Evolutionary conservation across 2,329 filamentous ascomycete species (phyloP), one percentile per base, ranked within the genome.

Genomic region (Huntiella moniliformis): DNA sequence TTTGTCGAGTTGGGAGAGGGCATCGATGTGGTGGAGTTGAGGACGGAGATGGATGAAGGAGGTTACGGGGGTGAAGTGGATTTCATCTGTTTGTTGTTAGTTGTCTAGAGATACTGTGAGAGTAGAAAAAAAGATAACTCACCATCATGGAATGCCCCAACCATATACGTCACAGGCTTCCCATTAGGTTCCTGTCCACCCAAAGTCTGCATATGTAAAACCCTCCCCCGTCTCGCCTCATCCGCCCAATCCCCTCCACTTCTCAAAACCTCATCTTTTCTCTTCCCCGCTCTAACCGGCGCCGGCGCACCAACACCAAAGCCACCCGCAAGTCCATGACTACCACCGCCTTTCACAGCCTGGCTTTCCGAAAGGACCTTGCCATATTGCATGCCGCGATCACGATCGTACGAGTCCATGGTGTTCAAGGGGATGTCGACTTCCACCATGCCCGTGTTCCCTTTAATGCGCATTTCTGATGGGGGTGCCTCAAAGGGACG

Each of bases 11-110:
- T 95, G 85, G 40, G 79, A 69, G 39, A 77, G 63, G 3, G 91
- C 88, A 62, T 96, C 91, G 53, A 96, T 70, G 63, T 96, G 86
- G 62, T 94, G 85, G 51, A 93, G 81, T 56, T 95, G 84, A 0
- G 91, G 86, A 3, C 87, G 82, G 56, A 98, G 76, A 58, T 93
- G 84, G 37, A 93, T 82, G 38, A 94, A 74, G 2, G 83, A 80
- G 36, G 79, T 77, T 39, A 92, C 74, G 17, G 82, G 82, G 1
- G 85, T 92, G 35, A 96, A 74, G 62, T 95, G 85, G 7, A 95
- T 67, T 57, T 92, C 77, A 54, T 83, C 83, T 87, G 52, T 12
- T 4, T 4, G 18, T 42, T 46, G 52, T 58, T 50, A 58, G 52
- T 46, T 37, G 36, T 33, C 31, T 18, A n/a, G 32, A 8, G 4